Evolutionary conservation across 192 early-diverging fungal species (phyloP), one percentile per base, ranked within the genome.

Genomic region (Diversispora epigaea): DNA sequence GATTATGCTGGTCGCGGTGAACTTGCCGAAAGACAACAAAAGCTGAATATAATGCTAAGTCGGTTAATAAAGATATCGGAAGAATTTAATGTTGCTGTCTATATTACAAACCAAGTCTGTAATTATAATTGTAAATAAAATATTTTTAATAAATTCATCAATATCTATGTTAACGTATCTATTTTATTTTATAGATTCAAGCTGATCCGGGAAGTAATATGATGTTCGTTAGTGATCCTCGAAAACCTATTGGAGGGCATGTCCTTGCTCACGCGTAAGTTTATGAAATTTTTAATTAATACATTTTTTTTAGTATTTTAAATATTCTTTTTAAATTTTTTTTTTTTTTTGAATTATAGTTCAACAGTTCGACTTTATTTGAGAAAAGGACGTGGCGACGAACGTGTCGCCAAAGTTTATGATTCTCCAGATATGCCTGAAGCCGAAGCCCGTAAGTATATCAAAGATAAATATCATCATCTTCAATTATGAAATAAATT

Each of bases 1-100:
- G 94, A 95, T 80, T 95, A 90, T 75, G 84, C 84, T 50, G 94
- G 94, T 6, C 85, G 94, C 44, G 93, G 93, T n/a, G 94, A 95
- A 74, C 84, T 95, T 41, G 89, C 91, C 14, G 94, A 93, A 76
- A 74, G 94, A 21, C 94, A 95, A 76, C 92, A 94, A 77, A 92
- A 93, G 61, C 79, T 95, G 17, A 89, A 89, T 43, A 80, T 82
- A 40, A 93, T 94, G 91, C 76, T 95, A 19, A 86, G 86, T 21
- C 86, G 87, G 17, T 80, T 95, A 22, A 84, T 80, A 44, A 91
- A 90, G 61, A 85, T 95, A 11, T 87, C 94, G 0, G 94, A 95
- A 76, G 93, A 94, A 68, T 95, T 91, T 77, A 93, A 93, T 77
- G 85, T 95, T 4, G 94, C 93, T 15, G 84, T 95, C 6, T 93